A percentile compares a stretch with the other conserved stretches of the same genome.
phyloP scores from a whole-genome alignment of 345 rosid genomes.

The Linum usitatissimum region DNA sequence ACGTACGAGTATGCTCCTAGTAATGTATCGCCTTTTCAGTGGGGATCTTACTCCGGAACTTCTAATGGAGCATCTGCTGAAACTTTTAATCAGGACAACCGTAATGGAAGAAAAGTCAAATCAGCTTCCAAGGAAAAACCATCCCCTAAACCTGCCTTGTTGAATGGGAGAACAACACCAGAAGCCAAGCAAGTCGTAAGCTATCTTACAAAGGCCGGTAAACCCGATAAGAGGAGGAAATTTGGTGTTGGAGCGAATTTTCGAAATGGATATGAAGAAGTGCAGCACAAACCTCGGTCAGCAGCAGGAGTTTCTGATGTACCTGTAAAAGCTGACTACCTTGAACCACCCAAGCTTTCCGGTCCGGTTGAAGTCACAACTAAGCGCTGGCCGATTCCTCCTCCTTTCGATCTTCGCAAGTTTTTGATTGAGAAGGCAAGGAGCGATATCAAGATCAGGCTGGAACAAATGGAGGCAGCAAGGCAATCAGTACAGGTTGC shows the following conservation, averaged over 20 bases:
- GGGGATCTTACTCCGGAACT: constrained; percentile 53
- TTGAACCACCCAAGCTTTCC: constrained; percentile 34
- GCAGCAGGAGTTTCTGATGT: constrained; percentile 30
- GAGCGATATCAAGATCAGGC: constrained; percentile 45
- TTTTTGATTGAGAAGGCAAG: constrained; percentile 72
- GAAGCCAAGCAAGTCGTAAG: constrained; percentile 25
- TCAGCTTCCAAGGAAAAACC: constrained; percentile 39
- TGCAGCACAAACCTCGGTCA: constrained; percentile 26
- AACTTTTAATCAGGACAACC: constrained; percentile 39
- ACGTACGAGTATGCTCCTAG: constrained; percentile 66
- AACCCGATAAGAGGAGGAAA: constrained; percentile 75
- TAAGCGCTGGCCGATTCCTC: constrained; percentile 42
- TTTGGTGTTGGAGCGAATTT: constrained; percentile 32
- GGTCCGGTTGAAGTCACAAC: constrained; percentile 30
- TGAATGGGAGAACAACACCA: constrained; percentile 20
- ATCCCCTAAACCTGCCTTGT: constrained; percentile 24
- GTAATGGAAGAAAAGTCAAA: constrained; percentile 38
- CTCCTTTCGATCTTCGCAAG: constrained; percentile 75
- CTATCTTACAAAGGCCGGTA: constrained; percentile 23
- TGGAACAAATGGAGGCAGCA: constrained; percentile 41
- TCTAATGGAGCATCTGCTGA: constrained; percentile 47
- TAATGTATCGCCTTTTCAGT: constrained; percentile 56
- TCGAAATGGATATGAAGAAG: constrained; percentile 50
- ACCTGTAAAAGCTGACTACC: constrained; percentile 23
- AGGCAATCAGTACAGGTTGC: constrained; percentile 21